Evolutionary conservation across 495 filamentous ascomycete genomes (phyloP), one percentile per base, ranked within the genome.

Genomic region (Xylaria nigripes): DNA sequence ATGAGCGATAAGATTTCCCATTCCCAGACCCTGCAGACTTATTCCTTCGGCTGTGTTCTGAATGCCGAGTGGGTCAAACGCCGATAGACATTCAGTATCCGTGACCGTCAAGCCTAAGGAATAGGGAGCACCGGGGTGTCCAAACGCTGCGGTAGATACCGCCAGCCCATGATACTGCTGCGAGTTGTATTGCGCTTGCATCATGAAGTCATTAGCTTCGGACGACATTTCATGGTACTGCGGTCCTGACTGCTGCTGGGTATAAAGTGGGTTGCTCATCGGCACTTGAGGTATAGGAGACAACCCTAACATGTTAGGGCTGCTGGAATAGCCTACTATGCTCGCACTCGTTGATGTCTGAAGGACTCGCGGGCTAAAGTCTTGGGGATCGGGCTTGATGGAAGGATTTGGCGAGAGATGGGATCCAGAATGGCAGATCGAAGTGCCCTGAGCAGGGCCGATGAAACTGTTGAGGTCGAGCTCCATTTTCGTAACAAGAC

Each of bases 401-500:
- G 66, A 57, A 60, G 66, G 68, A 16, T 61, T 50, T 34, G 67
- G 57, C 61, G 66, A 44, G n/a, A 65, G 66, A 45, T 48, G 54
- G 19, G 45, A 18, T 16, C 29, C 46, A 54, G 72, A 75, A 6
- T 52, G 56, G 15, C 72, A 69, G 3, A 67, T 73, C 6, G 73
- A 72, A 0, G 69, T 76, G 21, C 79, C 76, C 53, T 84, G 79
- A 40, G 83, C 75, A 12, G 81, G 81, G 59, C 81, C 83, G 68
- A 84, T 83, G 58, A 82, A 76, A 24, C 79, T 83, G 55, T 83
- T 75, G 16, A 76, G 72, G 21, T 80, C 76, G 22, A 85, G 75
- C 24, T 78, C 73, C 54, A 73, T 78, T 40, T 70, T 67, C 42
- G 72, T 74, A n/a, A 92, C 85, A 6, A 97, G 79, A 48, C 78